These are phyloP conservation scores for Acmispon strigosus DNA, from an alignment of 306 rosid genomes.

Conservation along the genomic window DNA sequence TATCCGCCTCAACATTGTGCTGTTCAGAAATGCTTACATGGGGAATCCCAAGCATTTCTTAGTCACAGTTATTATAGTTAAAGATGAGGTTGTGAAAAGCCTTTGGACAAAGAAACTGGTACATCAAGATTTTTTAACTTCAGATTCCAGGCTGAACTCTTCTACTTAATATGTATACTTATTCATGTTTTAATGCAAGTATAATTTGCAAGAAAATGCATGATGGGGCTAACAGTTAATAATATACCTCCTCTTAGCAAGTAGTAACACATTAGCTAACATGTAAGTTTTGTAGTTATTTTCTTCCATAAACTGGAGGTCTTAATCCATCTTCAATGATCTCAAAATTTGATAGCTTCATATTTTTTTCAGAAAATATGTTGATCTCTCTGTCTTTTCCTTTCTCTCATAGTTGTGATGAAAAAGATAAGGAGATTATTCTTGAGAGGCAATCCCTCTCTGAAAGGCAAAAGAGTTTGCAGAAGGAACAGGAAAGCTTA, in stretches of 20 bases:
- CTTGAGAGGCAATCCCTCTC: slow-evolving; percentile 72
- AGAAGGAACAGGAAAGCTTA: slow-evolving; percentile 81
- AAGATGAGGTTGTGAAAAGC: not conserved
- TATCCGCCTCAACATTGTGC: not conserved
- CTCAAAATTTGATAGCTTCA: slow-evolving; percentile 9
- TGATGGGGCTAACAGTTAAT: not conserved
- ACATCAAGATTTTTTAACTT: not conserved
- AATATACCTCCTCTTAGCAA: not conserved
- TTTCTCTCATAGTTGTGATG: slow-evolving; percentile 55
- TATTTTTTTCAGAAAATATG: not conserved
- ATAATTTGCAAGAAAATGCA: not conserved
- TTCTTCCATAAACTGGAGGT: not conserved
- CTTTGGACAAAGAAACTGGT: not conserved
- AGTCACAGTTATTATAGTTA: not conserved
- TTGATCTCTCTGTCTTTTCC: slow-evolving; percentile 1
- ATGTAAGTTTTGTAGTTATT: not conserved
- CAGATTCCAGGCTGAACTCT: not conserved
- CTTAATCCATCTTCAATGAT: slow-evolving; percentile 4
- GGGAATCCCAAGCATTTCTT: not conserved
- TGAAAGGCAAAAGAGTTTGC: slow-evolving; percentile 78
- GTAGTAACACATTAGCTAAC: not conserved
- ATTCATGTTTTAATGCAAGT: not conserved
- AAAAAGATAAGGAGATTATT: slow-evolving; percentile 68
- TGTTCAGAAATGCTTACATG: not conserved
- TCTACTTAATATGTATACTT: not conserved